These are phyloP conservation scores for Sequoia sempervirens DNA, from an alignment of 75 land plant species.

Conservation along the genomic window DNA sequence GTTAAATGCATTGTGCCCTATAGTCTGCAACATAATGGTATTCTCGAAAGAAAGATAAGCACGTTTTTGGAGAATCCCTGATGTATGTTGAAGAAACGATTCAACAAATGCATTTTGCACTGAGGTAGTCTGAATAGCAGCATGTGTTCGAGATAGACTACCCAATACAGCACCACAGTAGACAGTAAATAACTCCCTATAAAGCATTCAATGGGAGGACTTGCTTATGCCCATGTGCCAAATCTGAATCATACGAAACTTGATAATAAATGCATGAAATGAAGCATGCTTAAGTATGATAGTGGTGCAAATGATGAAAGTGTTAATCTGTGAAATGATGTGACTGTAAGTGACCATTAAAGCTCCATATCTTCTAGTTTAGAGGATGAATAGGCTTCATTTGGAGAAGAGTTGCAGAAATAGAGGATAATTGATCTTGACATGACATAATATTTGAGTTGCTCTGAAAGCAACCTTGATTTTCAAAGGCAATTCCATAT, in stretches of 20 bases:
- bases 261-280: neutral
- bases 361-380: too few relatives aligned
- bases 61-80: too few relatives aligned
- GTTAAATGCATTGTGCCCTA: neutral
- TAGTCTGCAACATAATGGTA: neutral
- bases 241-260: neutral
- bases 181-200: neutral
- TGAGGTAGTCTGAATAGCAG: neutral
- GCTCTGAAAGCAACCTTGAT: too few relatives aligned
- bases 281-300: neutral
- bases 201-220: neutral
- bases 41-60: too few relatives aligned
- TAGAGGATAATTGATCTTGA: too few relatives aligned
- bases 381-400: too few relatives aligned
- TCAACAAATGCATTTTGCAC: neutral
- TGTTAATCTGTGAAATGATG: too few relatives aligned
- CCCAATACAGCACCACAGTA: neutral
- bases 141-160: neutral
- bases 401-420: too few relatives aligned
- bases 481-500: too few relatives aligned
- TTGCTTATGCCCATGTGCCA: neutral
- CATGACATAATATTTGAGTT: too few relatives aligned
- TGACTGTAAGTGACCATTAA: too few relatives aligned
- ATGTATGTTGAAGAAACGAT: neutral
- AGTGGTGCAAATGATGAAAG: neutral